Conservation (phyloP, 805 yeast species). For the Kodamaea jinghongensis region DNA sequence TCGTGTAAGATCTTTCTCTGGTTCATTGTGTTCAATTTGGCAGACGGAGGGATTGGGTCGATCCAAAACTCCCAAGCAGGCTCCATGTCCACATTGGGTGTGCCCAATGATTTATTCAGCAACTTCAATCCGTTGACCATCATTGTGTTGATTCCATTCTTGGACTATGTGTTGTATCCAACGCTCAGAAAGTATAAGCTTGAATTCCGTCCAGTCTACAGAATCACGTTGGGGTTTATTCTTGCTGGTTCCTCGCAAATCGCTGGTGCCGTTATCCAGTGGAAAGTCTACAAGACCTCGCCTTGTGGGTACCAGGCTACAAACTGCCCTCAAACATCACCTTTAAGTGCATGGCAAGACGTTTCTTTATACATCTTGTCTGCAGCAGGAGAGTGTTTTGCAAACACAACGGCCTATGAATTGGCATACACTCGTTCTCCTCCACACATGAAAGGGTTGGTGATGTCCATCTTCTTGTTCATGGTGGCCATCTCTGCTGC, state of each 20-base stretch:
- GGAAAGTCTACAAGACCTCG: slow-evolving; percentile 44
- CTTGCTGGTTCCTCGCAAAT: slow-evolving; percentile 47
- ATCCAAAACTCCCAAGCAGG: slow-evolving; percentile 53
- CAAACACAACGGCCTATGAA: slow-evolving; percentile 51
- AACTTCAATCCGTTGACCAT: slow-evolving; percentile 56
- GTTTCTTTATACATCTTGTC: slow-evolving; percentile 36
- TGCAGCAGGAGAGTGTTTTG: slow-evolving; percentile 54
- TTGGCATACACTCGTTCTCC: slow-evolving; percentile 54
- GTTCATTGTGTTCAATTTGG: slow-evolving; percentile 37
- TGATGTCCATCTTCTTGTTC: slow-evolving; percentile 44
- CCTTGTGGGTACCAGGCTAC: slow-evolving; percentile 53
- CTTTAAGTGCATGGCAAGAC: slow-evolving; percentile 33
- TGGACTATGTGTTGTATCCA: slow-evolving; percentile 50
- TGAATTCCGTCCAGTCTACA: slow-evolving; percentile 41
- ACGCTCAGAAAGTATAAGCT: slow-evolving; percentile 39
- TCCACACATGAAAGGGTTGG: slow-evolving; percentile 48
- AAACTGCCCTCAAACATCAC: slow-evolving; percentile 29
- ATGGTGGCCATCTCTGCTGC: slow-evolving; percentile 50
- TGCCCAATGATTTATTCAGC: slow-evolving; percentile 55
- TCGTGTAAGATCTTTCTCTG: slow-evolving; percentile 47
- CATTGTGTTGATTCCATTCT: slow-evolving; percentile 49
- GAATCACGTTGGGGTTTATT: slow-evolving; percentile 48
- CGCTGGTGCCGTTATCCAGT: slow-evolving; percentile 51
- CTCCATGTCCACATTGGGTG: slow-evolving; percentile 50
- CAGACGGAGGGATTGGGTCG: slow-evolving; percentile 50